Evolutionary conservation across 495 filamentous ascomycete genomes (phyloP).

Genomic region (Podospora didyma): DNA sequence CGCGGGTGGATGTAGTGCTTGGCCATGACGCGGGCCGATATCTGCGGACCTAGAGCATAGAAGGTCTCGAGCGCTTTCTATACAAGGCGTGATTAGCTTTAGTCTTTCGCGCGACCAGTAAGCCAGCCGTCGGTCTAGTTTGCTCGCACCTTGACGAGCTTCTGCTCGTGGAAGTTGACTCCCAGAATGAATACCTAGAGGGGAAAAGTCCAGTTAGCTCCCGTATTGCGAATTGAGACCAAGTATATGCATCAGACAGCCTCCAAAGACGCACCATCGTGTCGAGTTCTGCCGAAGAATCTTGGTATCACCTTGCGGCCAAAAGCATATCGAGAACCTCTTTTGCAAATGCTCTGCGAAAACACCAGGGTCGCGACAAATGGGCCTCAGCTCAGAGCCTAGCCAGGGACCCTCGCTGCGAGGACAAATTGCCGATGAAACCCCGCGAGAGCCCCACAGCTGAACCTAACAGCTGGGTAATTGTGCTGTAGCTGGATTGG

Average conservation of each 20-base stretch:
- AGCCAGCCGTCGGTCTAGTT: background rate
- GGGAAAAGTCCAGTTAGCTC: background rate
- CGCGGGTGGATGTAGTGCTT: slow-evolving; percentile 80
- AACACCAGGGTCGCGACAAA: slow-evolving; percentile 2
- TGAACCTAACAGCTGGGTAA: too few species aligned
- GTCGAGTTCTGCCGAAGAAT: slow-evolving; percentile 13
- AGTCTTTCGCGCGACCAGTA: background rate
- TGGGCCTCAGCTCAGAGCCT: background rate
- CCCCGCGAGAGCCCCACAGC: background rate
- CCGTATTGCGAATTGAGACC: too few species aligned
- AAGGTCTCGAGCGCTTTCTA: slow-evolving; percentile 83
- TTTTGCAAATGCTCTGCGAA: slow-evolving; percentile 8
- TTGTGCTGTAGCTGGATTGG: too few species aligned
- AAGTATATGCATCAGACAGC: too few species aligned
- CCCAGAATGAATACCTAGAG: slow-evolving; percentile 77
- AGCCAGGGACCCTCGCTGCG: background rate
- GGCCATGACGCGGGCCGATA: slow-evolving; percentile 71
- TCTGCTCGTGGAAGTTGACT: slow-evolving; percentile 76
- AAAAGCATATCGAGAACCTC: slow-evolving; percentile 10
- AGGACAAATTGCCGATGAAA: slow-evolving; percentile 9
- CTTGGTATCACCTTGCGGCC: slow-evolving; percentile 10
- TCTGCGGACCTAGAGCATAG: slow-evolving; percentile 79
- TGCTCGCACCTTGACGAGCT: slow-evolving; percentile 71
- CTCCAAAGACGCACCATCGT: slow-evolving; percentile 23
- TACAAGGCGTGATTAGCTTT: slow-evolving; percentile 1